Conservation (phyloP, 108 stramenopile genomes). For the Fistulifera solaris region DNA sequence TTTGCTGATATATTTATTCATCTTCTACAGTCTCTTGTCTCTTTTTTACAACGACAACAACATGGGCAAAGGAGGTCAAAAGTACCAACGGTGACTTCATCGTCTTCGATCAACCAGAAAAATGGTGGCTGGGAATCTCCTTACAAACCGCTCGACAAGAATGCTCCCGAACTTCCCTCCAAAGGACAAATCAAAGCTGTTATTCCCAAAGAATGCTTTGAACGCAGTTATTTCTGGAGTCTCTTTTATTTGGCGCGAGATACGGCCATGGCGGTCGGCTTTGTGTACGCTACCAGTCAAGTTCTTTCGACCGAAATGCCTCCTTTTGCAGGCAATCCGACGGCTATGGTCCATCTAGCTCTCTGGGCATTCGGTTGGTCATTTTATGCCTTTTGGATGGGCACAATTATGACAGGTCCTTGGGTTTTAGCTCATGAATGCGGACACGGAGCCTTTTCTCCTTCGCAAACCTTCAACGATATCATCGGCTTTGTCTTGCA, state of each 20-base stretch:
- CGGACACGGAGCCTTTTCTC: constrained; percentile 96
- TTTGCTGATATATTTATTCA: no score
- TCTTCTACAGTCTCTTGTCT: no score
- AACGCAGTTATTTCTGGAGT: constrained; percentile 78
- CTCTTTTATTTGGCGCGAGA: constrained; percentile 81
- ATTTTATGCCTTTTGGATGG: constrained; percentile 93
- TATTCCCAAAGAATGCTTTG: constrained; percentile 90
- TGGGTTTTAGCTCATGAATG: constrained; percentile 99
- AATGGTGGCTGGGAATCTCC: constrained; percentile 48
- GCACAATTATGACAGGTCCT: constrained; percentile 93
- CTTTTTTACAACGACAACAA: no score
- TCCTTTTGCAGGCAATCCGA: constrained; percentile 13
- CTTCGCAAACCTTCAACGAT: constrained; percentile 89
- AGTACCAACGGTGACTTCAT: no score
- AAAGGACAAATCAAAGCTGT: constrained; percentile 85
- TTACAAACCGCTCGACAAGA: constrained; percentile 78
- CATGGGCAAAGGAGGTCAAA: no score
- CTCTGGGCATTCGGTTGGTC: constrained; percentile 80
- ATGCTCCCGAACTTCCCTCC: constrained; percentile 78
- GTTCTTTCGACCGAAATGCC: constrained; percentile 77
- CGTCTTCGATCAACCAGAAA: no score
- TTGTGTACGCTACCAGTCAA: constrained; percentile 61
- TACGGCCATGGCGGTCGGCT: constrained; percentile 63
- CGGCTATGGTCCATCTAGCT: constrained; percentile 32
- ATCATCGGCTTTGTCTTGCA: constrained; percentile 91